phyloP scores from a whole-genome alignment of 768 basidiomycete genomes.

The Chalciporus sphaerocephalus region DNA sequence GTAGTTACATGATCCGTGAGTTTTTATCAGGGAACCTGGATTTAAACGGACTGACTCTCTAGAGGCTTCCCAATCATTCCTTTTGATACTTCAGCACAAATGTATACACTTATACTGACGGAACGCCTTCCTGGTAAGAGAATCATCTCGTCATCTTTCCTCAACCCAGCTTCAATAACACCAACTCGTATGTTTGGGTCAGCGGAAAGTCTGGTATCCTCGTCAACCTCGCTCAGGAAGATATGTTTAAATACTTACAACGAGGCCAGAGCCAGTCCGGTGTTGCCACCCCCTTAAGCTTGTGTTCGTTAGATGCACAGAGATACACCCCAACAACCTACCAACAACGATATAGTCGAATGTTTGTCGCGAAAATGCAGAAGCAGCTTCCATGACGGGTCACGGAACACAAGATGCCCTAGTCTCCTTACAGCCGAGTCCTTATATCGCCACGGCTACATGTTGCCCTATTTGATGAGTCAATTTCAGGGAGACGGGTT shows the following conservation, averaged over 20 bases:
- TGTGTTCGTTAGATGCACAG: neutral
- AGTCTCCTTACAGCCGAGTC: too few relatives aligned
- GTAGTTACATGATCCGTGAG: too few relatives aligned
- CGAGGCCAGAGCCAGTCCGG: constrained; percentile 13
- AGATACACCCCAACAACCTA: neutral
- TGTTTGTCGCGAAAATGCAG: constrained; percentile 4
- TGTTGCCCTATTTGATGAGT: too few relatives aligned
- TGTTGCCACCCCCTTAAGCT: constrained; percentile 12
- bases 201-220: constrained; percentile 8
- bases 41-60: constrained; percentile 12
- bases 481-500: neutral
- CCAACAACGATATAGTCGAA: constrained; percentile 20
- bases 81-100: neutral
- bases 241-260: constrained; percentile 1
- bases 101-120: too few relatives aligned
- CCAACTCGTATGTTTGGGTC: constrained; percentile 2
- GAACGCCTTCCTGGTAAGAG: constrained; percentile 5
- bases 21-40: neutral
- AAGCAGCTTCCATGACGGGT: constrained; percentile 5
- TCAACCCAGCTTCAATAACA: constrained; percentile 15
- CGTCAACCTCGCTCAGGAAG: neutral
- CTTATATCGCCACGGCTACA: too few relatives aligned
- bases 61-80: constrained; percentile 9
- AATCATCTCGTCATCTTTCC: constrained; percentile 12
- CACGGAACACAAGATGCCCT: neutral